Percentiles rank a stretch among this genome's conserved stretches.
phyloP scores from a whole-genome alignment of 805 yeast genomes.

The Yarrowia deformans region DNA sequence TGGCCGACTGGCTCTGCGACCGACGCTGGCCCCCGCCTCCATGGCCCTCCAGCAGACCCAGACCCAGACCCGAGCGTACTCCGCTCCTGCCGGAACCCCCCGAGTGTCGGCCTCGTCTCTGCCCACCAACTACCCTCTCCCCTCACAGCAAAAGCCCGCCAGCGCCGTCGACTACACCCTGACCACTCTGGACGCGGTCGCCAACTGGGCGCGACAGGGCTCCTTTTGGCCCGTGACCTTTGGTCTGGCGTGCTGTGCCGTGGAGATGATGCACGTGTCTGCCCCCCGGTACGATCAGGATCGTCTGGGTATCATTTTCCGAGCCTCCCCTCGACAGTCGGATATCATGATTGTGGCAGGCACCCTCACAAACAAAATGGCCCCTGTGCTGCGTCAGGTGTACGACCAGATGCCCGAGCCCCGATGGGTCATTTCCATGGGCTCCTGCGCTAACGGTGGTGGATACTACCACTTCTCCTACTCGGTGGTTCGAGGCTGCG shows the following conservation, averaged over 20 bases:
- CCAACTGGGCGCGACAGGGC: slow-evolving; percentile 91
- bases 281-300: slow-evolving; percentile 93
- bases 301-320: slow-evolving; percentile 88
- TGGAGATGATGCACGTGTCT: slow-evolving; percentile 93
- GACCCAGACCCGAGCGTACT: slow-evolving; percentile 22
- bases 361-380: slow-evolving; percentile 90
- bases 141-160: slow-evolving; percentile 66
- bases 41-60: neutral
- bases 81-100: slow-evolving; percentile 6
- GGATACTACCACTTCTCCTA: slow-evolving; percentile 91
- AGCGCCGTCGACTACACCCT: slow-evolving; percentile 79
- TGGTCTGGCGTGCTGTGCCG: slow-evolving; percentile 93
- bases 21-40: slow-evolving; percentile 31
- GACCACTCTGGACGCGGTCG: slow-evolving; percentile 80
- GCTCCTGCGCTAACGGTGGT: slow-evolving; percentile 93
- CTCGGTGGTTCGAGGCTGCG: slow-evolving; percentile 89
- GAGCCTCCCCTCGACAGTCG: slow-evolving; percentile 92
- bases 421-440: slow-evolving; percentile 94
- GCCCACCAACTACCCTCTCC: slow-evolving; percentile 74
- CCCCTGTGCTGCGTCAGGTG: slow-evolving; percentile 90
- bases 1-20: slow-evolving; percentile 38
- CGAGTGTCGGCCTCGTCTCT: slow-evolving; percentile 46
- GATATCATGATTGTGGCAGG: slow-evolving; percentile 94
- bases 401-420: slow-evolving; percentile 96
- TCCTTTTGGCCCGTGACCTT: slow-evolving; percentile 94